A percentile compares a stretch with the other conserved stretches of the same genome.
These are phyloP conservation scores for Sungouiozyma ichnusensis DNA, from an alignment of 805 yeast genomes.

Conservation along the genomic window DNA sequence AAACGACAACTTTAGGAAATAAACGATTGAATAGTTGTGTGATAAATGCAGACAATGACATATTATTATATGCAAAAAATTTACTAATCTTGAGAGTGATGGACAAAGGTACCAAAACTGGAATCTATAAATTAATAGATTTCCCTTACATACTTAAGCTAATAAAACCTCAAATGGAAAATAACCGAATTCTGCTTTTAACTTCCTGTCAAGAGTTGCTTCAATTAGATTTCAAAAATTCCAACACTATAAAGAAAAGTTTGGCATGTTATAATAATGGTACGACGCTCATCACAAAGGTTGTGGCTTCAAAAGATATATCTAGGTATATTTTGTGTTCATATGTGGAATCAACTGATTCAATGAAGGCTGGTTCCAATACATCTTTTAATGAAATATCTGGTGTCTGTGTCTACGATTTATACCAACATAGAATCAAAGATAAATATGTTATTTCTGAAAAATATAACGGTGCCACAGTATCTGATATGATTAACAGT, in stretches of 20 bases:
- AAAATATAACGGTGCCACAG: slow-evolving; percentile 13
- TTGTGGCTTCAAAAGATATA: slow-evolving; percentile 9
- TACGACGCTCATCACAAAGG: slow-evolving; percentile 4
- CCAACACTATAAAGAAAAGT: background rate
- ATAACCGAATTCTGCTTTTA: background rate
- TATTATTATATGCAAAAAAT: background rate
- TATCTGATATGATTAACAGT: slow-evolving; percentile 14
- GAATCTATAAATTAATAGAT: background rate
- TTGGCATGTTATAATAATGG: background rate
- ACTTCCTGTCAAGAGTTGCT: background rate
- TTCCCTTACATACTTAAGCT: background rate
- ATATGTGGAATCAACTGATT: background rate
- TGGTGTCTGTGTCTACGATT: slow-evolving; percentile 11
- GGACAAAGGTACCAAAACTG: background rate
- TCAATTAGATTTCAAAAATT: background rate
- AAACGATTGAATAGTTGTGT: slow-evolving; percentile 5
- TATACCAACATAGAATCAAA: slow-evolving; percentile 4
- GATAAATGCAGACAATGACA: background rate
- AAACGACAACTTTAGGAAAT: slow-evolving; percentile 5
- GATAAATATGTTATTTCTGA: slow-evolving; percentile 7
- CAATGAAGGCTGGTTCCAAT: slow-evolving; percentile 3
- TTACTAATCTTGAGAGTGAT: background rate
- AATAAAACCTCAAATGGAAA: background rate
- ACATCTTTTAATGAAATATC: background rate
- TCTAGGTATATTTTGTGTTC: slow-evolving; percentile 10